Conservation (phyloP, 352 stramenopile species). For the Phytophthora crassamura region DNA sequence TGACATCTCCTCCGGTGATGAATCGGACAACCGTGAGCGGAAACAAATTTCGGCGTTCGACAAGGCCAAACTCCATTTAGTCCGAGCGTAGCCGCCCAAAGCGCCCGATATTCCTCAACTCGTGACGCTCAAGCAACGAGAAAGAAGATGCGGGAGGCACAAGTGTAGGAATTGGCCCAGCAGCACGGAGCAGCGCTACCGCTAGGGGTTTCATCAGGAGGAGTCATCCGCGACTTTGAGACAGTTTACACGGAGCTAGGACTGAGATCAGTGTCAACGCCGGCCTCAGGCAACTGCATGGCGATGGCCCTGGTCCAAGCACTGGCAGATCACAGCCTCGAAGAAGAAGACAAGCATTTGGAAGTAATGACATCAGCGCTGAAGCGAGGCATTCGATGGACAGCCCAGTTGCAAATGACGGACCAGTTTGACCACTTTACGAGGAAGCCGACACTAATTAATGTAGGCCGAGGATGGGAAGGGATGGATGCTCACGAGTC, state of each 20-base stretch:
- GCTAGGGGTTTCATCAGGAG: no score
- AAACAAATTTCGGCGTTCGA: no score
- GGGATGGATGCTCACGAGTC: background rate
- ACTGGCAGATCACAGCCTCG: background rate
- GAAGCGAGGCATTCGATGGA: background rate
- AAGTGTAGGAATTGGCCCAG: no score
- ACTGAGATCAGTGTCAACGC: no score
- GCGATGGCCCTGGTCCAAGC: conserved; percentile 11
- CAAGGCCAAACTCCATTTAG: background rate
- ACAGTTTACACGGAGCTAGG: no score
- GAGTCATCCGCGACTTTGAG: no score
- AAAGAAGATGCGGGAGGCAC: no score
- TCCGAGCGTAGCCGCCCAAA: background rate
- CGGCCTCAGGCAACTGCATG: no score
- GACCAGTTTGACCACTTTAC: conserved; percentile 6
- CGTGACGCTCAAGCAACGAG: conserved; percentile 1
- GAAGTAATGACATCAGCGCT: background rate
- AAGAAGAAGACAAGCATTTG: background rate
- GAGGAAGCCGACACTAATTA: background rate
- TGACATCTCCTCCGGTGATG: no score
- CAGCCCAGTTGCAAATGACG: background rate
- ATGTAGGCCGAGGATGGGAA: background rate
- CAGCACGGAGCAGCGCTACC: no score
- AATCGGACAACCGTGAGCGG: no score
- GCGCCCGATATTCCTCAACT: background rate